Evolutionary conservation across 352 stramenopile species (phyloP), one percentile per base, ranked within the genome.

Genomic region (Phytophthora citrophthora): DNA sequence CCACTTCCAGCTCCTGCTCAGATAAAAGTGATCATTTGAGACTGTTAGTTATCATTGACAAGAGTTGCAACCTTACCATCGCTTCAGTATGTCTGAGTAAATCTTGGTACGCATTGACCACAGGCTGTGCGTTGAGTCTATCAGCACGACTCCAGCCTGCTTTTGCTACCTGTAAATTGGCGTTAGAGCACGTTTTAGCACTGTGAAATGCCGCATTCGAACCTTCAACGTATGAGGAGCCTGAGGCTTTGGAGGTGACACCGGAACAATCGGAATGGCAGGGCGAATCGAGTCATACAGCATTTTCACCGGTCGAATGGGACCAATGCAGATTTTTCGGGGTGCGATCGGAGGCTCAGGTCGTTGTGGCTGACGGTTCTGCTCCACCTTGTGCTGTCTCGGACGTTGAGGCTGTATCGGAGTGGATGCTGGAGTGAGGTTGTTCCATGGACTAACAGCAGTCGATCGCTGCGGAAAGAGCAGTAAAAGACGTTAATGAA

Each of bases 81-180:
- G 72, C 54, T 55, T 77, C 40, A 4, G 65, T 84, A 39, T 88
- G 74, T 8, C 77, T 59, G 9, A 88, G 34, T 4, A 91, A 62
- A n/a, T 78, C 52, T 49, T 82, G 64, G 67, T 90, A 90, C 1
- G 83, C 77, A 20, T 75, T 44, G 2, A 76, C 64, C 9, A 86
- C 65, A 27, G 74, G 63, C n/a, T 76, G 75, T 8, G 76, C 76
- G 18, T 83, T 69, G 12, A 76, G 60, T 49, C 43, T 66, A 12
- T 48, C 23, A 0, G 59, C 44, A 9, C 59, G 65, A 47, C 51
- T 55, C 46, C 41, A 54, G 16, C 60, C 54, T 24, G 38, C 16
- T 23, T 70, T 65, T 18, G 66, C 66, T 41, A 70, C 46, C 66
- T 74, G 4, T 3, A 41, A 32, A n/a, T 26, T 55, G 12, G 32